Percentiles rank a stretch among this genome's conserved stretches.
Evolutionary conservation across 345 rosid genomes (phyloP).

Genomic region (Eucalyptus tenuipes): DNA sequence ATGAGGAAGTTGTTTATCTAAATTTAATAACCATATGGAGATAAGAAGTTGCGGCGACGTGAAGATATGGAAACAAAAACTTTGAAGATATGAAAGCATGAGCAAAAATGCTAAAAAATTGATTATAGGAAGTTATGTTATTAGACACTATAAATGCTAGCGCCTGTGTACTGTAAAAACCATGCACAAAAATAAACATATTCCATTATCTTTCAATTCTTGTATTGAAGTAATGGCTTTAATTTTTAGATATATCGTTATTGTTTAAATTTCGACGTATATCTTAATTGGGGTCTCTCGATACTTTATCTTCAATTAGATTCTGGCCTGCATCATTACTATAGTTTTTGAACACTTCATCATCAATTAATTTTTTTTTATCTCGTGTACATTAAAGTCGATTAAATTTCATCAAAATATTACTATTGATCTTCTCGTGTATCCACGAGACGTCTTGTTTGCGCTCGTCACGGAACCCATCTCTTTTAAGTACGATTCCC

Average conservation of each 20-base stretch:
- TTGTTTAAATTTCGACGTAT: neutral
- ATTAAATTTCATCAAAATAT: neutral
- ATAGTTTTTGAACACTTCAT: neutral
- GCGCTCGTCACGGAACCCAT: accelerated
- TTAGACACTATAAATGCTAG: neutral
- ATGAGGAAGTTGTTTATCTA: neutral
- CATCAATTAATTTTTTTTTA: neutral
- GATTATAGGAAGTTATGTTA: neutral
- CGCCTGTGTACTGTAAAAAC: accelerated
- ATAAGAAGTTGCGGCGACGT: accelerated
- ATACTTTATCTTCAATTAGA: neutral
- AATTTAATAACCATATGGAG: accelerated
- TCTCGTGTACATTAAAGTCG: accelerated
- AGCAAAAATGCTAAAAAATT: neutral
- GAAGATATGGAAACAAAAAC: too few relatives aligned
- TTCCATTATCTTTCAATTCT: neutral
- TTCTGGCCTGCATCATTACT: accelerated
- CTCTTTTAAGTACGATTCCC: neutral
- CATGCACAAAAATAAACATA: neutral
- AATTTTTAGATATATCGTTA: neutral
- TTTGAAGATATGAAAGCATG: neutral
- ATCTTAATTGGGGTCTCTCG: neutral
- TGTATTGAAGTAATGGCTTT: neutral
- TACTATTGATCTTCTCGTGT: neutral
- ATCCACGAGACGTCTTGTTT: neutral